phyloP scores from a whole-genome alignment of 202 grass and related monocot species.

The Tripidium arundinaceum region DNA sequence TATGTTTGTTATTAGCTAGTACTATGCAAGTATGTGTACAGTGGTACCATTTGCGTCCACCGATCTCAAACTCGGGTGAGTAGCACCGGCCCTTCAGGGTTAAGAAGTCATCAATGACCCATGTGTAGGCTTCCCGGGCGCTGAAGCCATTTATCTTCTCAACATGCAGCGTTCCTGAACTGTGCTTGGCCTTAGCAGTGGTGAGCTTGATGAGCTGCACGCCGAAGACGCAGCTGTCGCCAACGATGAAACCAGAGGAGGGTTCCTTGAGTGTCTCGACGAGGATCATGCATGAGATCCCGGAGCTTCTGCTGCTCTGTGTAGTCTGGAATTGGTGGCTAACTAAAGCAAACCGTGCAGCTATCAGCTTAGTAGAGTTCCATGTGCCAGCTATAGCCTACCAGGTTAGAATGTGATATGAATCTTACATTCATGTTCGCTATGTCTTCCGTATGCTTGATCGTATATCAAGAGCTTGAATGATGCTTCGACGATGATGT shows the following conservation, averaged over 20 bases:
- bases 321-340: conserved; percentile 5
- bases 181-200: background rate
- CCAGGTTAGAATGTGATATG: background rate
- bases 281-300: conserved; percentile 15
- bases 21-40: background rate
- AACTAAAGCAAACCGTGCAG: conserved; percentile 22
- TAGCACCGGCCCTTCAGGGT: background rate
- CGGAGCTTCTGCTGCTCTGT: background rate
- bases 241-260: conserved; percentile 10
- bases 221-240: conserved; percentile 26
- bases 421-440: conserved; percentile 4
- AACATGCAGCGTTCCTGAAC: background rate
- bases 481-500: background rate
- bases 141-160: background rate
- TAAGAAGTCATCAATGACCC: conserved; percentile 32
- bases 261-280: conserved; percentile 16
- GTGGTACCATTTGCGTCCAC: conserved; percentile 4
- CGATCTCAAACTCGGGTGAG: conserved; percentile 3
- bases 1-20: background rate
- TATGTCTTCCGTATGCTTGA: background rate
- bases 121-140: conserved; percentile 4
- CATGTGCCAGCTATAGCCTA: background rate
- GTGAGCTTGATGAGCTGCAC: conserved; percentile 20
- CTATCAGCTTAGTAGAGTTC: background rate
- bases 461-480: conserved; percentile 18